Percentiles rank a stretch among this genome's conserved stretches.
These are phyloP conservation scores for Candida nanaspora DNA, from an alignment of 805 yeast genomes.

Conservation along the genomic window DNA sequence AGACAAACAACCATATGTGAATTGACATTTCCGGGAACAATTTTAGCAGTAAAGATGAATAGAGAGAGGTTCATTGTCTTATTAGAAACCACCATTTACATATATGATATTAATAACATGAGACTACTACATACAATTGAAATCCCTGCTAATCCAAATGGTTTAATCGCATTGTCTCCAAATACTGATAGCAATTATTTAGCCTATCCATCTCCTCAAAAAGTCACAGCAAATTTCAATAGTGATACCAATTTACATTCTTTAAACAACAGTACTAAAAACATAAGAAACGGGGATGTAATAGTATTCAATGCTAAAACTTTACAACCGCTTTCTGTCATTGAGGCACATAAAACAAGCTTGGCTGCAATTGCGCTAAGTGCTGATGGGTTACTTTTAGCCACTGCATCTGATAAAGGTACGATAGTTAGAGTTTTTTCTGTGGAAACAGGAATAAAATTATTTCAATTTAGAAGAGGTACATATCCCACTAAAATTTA, in stretches of 20 bases:
- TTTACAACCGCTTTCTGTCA: constrained; percentile 73
- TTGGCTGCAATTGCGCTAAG: constrained; percentile 67
- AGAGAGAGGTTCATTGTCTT: constrained; percentile 79
- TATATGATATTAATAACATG: constrained; percentile 89
- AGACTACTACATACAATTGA: constrained; percentile 71
- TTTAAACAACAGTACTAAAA: constrained; percentile 2
- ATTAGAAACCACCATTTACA: constrained; percentile 74
- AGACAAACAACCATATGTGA: constrained; percentile 70
- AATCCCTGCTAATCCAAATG: constrained; percentile 49
- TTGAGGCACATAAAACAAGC: constrained; percentile 84
- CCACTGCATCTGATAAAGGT: constrained; percentile 90
- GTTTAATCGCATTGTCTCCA: constrained; percentile 58
- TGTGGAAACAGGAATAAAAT: constrained; percentile 61
- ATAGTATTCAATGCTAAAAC: constrained; percentile 74
- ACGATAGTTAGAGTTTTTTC: constrained; percentile 82
- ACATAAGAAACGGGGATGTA: constrained; percentile 56
- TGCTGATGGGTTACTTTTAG: constrained; percentile 71
- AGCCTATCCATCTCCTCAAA: constrained; percentile 76
- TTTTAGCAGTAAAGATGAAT: constrained; percentile 72
- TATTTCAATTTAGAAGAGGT: constrained; percentile 80
- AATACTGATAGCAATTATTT: constrained; percentile 43
- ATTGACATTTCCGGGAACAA: constrained; percentile 76
- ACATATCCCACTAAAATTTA: constrained; percentile 83
- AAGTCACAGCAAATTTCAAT: constrained; percentile 15
- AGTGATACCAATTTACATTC: constrained; percentile 9